Evolutionary conservation across 2,329 filamentous ascomycete genomes (phyloP), one percentile per base, ranked within the genome.

Genomic region (Cytospora piceae): DNA sequence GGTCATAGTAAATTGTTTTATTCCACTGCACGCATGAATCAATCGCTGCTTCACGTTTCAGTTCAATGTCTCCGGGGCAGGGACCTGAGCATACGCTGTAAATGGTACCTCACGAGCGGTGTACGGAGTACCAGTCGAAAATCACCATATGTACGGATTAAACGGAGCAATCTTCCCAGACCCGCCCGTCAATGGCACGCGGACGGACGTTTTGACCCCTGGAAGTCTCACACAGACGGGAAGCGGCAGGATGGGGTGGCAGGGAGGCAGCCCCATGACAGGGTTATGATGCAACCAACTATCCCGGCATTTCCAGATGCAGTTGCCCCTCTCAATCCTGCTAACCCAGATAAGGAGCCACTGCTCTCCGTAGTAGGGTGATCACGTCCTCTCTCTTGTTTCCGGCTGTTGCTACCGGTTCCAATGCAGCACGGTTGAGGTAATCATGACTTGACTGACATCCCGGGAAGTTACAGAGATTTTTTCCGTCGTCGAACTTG

Each of bases 211-310:
- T 49, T 49, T 49, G n/a, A 49, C 58, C 49, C 55, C 55, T 56
- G 37, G 37, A 61, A 42, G 60, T 56, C 52, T 54, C 39, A 63
- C 60, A 29, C n/a, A 42, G 53, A 56, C 60, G 60, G 60, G 60
- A 63, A 57, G 39, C 60, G 12, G 31, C 60, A 63, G 60, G 60
- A 29, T 63, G 46, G 39, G n/a, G n/a, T 49, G 46, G n/a, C 11
- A 49, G 46, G 46, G 60, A 49, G 60, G 54, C 53, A 63, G 53
- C 60, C n/a, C 46, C 60, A 63, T 63, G 46, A 57, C 60, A 63
- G 60, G 60, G 60, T 51, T 56, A 63, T 63, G 60, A 63, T 63
- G 60, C 60, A 63, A 63, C 60, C 52, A 61, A 46, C 53, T 32
- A 37, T 57, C 60, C 60, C 60, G 53, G 39, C 20, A 27, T 20